phyloP scores from a whole-genome alignment of 164 flowering plant species.

The Vitis riparia region DNA sequence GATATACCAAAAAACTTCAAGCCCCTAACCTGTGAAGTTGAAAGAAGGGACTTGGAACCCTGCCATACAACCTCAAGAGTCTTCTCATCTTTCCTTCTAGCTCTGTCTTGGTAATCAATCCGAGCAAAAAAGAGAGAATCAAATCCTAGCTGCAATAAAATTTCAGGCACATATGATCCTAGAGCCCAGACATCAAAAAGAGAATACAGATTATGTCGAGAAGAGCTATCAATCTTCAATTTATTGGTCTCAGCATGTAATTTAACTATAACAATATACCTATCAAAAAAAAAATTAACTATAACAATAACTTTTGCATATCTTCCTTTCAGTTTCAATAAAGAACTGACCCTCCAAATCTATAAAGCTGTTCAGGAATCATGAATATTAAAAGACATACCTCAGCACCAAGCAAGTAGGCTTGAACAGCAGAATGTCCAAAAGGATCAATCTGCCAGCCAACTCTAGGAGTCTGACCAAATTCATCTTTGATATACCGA shows the following conservation, averaged over 20 bases:
- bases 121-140: slow-evolving; percentile 86
- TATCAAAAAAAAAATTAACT: too few relatives aligned
- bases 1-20: neutral
- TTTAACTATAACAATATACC: too few relatives aligned
- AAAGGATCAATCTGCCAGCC: slow-evolving; percentile 97
- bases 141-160: slow-evolving; percentile 51
- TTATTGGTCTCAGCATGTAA: neutral
- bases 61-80: slow-evolving; percentile 88
- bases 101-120: slow-evolving; percentile 92
- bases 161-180: neutral
- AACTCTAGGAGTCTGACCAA: slow-evolving; percentile 62
- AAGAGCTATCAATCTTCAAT: too few relatives aligned
- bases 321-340: neutral
- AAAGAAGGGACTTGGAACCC: slow-evolving; percentile 78
- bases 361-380: neutral
- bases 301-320: too few relatives aligned
- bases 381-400: slow-evolving; percentile 23
- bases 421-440: slow-evolving; percentile 92
- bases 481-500: slow-evolving; percentile 55
- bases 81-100: slow-evolving; percentile 66
- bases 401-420: slow-evolving; percentile 87
- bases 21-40: slow-evolving; percentile 56
- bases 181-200: neutral
- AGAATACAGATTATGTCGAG: neutral
- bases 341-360: neutral